Percentiles rank a stretch among this genome's conserved stretches.
phyloP scores from a whole-genome alignment of 495 filamentous ascomycete species.

The Penicillium maclennaniae region DNA sequence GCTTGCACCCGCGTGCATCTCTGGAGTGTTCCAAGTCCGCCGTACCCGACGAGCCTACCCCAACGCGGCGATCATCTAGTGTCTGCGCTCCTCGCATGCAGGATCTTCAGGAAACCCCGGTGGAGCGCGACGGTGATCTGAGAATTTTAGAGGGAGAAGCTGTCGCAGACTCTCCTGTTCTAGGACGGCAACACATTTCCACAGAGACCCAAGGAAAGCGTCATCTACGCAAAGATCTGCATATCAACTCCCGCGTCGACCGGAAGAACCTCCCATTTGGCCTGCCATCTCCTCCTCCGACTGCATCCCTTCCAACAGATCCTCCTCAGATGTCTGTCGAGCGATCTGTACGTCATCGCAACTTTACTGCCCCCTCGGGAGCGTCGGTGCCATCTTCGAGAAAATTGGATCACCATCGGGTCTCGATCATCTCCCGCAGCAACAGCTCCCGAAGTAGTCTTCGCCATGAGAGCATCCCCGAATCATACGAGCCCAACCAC shows the following conservation, averaged over 20 bases:
- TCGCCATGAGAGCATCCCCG: constrained; percentile 20
- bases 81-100: constrained; percentile 17
- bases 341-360: constrained; percentile 11
- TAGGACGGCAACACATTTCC: constrained; percentile 14
- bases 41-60: constrained; percentile 10
- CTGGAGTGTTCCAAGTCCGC: constrained; percentile 16
- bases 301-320: constrained; percentile 25
- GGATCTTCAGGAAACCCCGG: constrained; percentile 11
- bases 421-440: constrained; percentile 23
- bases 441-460: constrained; percentile 30
- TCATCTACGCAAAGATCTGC: constrained; percentile 8
- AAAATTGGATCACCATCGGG: constrained; percentile 12
- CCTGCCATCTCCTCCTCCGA: constrained; percentile 32
- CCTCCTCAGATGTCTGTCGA: constrained; percentile 13
- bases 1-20: constrained; percentile 4
- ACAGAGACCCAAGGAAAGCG: constrained; percentile 9
- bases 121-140: neutral
- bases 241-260: constrained; percentile 16
- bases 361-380: constrained; percentile 14
- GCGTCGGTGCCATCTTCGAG: neutral
- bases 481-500: constrained; percentile 18
- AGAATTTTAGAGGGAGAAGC: constrained; percentile 1
- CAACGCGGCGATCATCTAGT: constrained; percentile 16
- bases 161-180: constrained; percentile 24
- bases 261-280: constrained; percentile 26